These are phyloP conservation scores for Candida rishiriensis DNA, from an alignment of 805 yeast species.

Conservation along the genomic window DNA sequence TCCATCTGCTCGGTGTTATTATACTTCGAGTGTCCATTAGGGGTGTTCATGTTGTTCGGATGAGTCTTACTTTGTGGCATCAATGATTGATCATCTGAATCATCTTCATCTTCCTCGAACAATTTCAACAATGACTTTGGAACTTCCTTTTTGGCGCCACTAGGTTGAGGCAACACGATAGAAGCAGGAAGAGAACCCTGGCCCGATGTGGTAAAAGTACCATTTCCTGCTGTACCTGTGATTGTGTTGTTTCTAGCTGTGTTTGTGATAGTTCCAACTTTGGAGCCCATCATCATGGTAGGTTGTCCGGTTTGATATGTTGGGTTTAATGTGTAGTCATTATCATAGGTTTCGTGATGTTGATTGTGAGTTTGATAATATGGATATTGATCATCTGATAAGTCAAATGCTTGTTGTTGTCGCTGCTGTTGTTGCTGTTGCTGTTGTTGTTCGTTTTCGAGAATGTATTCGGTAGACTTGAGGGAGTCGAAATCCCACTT, in stretches of 20 bases:
- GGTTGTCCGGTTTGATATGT: constrained; percentile 12
- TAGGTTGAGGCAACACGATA: too few species aligned
- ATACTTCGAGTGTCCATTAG: not conserved
- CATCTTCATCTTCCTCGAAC: constrained; percentile 51
- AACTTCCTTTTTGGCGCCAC: constrained; percentile 39
- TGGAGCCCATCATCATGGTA: constrained; percentile 15
- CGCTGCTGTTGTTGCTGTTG: constrained; percentile 20
- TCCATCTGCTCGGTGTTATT: not conserved
- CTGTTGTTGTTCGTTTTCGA: constrained; percentile 51
- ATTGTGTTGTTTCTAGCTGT: constrained; percentile 16
- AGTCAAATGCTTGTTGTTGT: not conserved
- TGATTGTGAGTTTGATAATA: not conserved
- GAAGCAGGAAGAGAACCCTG: not conserved
- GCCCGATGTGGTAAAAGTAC: constrained; percentile 4
- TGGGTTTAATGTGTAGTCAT: constrained; percentile 15
- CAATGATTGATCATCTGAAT: constrained; percentile 13
- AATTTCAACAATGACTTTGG: constrained; percentile 71
- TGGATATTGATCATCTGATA: too few species aligned
- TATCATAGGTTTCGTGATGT: constrained; percentile 7
- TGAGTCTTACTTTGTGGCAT: not conserved
- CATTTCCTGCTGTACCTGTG: constrained; percentile 3
- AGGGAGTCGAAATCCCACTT: constrained; percentile 91
- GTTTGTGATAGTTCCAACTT: constrained; percentile 6
- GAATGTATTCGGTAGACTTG: constrained; percentile 65
- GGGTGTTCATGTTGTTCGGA: too few species aligned